phyloP scores from a whole-genome alignment of 106 monocot genomes.

The Iris macrosiphon region DNA sequence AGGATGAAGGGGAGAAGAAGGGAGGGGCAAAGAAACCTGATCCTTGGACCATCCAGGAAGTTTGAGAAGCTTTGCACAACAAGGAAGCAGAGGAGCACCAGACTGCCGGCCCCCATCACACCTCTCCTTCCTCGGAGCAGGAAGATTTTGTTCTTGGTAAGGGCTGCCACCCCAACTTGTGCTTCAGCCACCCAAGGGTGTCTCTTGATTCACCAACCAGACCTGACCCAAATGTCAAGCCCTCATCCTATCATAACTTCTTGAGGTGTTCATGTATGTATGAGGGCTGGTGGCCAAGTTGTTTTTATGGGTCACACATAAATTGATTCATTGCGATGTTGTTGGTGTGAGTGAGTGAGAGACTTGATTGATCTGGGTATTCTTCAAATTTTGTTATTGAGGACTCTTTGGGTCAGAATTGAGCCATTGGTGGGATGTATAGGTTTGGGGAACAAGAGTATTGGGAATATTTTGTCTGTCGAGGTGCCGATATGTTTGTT shows the following conservation, averaged over 20 bases:
- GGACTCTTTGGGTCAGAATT: no score
- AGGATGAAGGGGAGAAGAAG: not conserved
- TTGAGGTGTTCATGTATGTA: conserved; percentile 24
- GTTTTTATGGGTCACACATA: no score
- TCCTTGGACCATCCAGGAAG: conserved; percentile 4
- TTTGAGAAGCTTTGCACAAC: conserved; percentile 1
- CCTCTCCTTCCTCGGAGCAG: conserved; percentile 11
- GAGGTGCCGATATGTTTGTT: no score
- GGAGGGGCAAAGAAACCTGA: not conserved
- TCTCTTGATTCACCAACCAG: not conserved
- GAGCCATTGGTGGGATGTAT: no score
- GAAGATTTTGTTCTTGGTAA: conserved; percentile 9
- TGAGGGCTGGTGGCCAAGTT: no score
- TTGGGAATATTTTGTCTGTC: no score
- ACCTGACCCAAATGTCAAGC: not conserved
- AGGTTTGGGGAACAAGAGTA: no score
- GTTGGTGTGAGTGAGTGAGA: no score
- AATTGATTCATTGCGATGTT: no score
- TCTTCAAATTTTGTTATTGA: no score
- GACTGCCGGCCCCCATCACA: not conserved
- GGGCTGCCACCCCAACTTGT: conserved; percentile 8
- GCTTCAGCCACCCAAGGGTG: conserved; percentile 1
- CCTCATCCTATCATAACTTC: conserved; percentile 14
- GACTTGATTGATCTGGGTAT: no score
- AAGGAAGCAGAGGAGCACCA: conserved; percentile 1